A percentile compares a stretch with the other conserved stretches of the same genome.
Conservation (phyloP, 1,284 basidiomycete species). For the Cryptococcus maquisensis region DNA sequence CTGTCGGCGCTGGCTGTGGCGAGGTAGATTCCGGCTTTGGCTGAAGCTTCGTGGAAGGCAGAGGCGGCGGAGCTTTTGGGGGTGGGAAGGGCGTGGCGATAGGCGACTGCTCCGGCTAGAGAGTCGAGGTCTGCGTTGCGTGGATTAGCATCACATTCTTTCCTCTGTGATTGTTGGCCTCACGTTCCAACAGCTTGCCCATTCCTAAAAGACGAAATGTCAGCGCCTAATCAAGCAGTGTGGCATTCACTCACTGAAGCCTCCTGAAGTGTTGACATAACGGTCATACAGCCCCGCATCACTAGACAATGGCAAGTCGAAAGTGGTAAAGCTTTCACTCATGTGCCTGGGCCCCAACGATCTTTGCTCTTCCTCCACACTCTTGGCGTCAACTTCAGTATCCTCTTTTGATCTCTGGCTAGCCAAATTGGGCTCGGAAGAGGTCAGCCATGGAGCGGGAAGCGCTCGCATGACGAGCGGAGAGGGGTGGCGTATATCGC, state of each 20-base stretch:
- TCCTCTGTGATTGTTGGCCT: slow-evolving; percentile 6
- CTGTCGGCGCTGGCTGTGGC: slow-evolving; percentile 77
- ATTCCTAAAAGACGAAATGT: slow-evolving; percentile 33
- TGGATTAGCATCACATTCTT: neutral
- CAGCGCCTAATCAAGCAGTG: neutral
- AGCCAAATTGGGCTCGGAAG: slow-evolving; percentile 29
- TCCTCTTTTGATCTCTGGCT: slow-evolving; percentile 8
- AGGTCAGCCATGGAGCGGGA: slow-evolving; percentile 39
- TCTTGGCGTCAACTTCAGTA: neutral
- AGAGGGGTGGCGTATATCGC: slow-evolving; percentile 26
- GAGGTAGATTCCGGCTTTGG: slow-evolving; percentile 68
- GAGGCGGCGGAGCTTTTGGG: slow-evolving; percentile 13
- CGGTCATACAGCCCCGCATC: slow-evolving; percentile 39
- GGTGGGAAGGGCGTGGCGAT: slow-evolving; percentile 65
- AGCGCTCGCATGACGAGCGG: slow-evolving; percentile 43
- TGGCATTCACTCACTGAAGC: slow-evolving; percentile 35
- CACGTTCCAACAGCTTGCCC: slow-evolving; percentile 48
- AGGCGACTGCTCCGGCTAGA: slow-evolving; percentile 73
- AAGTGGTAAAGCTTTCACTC: slow-evolving; percentile 45
- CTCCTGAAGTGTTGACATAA: slow-evolving; percentile 47
- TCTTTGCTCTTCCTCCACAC: slow-evolving; percentile 8
- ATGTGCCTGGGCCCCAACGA: slow-evolving; percentile 40
- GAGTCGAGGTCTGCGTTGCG: slow-evolving; percentile 62
- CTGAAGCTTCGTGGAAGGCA: slow-evolving; percentile 54
- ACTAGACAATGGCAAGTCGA: slow-evolving; percentile 43